phyloP scores from a whole-genome alignment of 345 rosid species.

The Moricandia moricandioides region DNA sequence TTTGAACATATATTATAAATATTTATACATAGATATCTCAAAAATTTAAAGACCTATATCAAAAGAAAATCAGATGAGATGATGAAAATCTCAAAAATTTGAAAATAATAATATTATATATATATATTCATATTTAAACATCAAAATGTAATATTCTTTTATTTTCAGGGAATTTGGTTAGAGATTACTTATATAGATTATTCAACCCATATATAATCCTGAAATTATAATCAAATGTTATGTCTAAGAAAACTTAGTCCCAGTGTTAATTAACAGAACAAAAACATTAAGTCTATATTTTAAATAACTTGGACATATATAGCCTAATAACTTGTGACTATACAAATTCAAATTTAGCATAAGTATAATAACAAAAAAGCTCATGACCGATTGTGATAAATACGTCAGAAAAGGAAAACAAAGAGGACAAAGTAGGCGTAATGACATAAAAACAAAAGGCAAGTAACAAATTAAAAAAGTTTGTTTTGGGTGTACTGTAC shows the following conservation, averaged over 20 bases:
- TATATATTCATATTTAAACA: not conserved
- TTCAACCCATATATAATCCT: not conserved
- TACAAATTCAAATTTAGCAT: not conserved
- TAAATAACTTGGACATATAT: not conserved
- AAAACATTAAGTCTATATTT: not conserved
- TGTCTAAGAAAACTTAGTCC: not conserved
- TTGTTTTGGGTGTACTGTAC: constrained; percentile 32
- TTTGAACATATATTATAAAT: not conserved
- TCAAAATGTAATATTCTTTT: too few species aligned
- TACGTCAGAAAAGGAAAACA: constrained; percentile 30
- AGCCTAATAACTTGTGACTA: not conserved
- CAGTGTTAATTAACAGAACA: not conserved
- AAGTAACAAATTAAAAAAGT: constrained; percentile 32
- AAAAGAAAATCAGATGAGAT: not conserved
- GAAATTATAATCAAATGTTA: not conserved
- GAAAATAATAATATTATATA: too few species aligned
- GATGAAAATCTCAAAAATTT: not conserved
- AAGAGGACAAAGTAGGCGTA: constrained; percentile 28
- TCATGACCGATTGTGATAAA: constrained; percentile 32
- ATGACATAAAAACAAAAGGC: constrained; percentile 6
- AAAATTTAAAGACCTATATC: not conserved
- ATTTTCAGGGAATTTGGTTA: not conserved
- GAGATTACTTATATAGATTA: not conserved
- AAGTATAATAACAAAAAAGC: not conserved
- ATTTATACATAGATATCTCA: too few species aligned